Conservation (phyloP, 2,329 filamentous ascomycete genomes). For the Cordyceps tenuipes region DNA sequence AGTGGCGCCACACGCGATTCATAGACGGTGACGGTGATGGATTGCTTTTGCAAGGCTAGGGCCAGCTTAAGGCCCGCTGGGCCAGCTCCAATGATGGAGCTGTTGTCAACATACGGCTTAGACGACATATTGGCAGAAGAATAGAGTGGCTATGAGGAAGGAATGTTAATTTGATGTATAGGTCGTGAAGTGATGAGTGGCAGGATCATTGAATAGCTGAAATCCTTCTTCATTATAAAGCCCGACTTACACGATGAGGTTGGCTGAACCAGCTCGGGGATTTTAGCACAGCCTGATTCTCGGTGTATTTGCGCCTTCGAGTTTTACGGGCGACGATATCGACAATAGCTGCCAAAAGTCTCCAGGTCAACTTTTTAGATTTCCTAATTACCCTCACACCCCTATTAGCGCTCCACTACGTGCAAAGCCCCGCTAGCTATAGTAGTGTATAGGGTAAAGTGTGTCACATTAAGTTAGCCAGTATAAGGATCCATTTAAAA, state of each 20-base stretch:
- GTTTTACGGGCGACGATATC: too few relatives aligned
- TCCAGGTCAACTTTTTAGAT: too few relatives aligned
- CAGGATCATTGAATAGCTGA: neutral
- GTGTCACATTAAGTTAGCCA: too few relatives aligned
- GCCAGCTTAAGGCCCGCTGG: conserved; percentile 45
- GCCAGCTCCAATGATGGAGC: conserved; percentile 28
- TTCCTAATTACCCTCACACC: too few relatives aligned
- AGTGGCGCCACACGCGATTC: conserved; percentile 37
- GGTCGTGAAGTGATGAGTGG: neutral
- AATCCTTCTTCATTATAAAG: neutral
- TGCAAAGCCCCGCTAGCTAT: too few relatives aligned
- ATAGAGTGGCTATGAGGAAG: neutral
- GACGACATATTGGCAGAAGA: neutral
- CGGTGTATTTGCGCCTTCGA: neutral
- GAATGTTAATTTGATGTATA: neutral
- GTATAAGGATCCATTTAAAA: too few relatives aligned
- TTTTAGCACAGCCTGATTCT: neutral
- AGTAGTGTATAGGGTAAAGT: too few relatives aligned
- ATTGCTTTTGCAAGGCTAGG: conserved; percentile 42
- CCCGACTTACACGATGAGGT: neutral
- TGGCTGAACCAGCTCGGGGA: neutral
- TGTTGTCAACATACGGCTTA: neutral
- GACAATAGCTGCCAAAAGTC: too few relatives aligned
- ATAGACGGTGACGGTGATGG: conserved; percentile 42
- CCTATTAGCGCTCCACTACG: too few relatives aligned